phyloP scores from a whole-genome alignment of 2,329 filamentous ascomycete species.

The Anthostomella pinea region DNA sequence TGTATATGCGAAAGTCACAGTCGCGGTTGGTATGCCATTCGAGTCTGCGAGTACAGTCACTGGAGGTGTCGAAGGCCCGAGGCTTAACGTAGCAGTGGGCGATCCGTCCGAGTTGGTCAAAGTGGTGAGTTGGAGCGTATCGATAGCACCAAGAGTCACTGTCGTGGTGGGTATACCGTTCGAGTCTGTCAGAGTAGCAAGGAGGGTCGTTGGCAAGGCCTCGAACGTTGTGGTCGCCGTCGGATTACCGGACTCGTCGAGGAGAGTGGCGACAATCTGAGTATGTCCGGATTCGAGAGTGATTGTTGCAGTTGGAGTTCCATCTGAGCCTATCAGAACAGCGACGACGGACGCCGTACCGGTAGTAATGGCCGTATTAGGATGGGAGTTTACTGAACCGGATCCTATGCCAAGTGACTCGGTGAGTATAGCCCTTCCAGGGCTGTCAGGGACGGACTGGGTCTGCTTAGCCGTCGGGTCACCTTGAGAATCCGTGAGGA shows the following conservation, averaged over 20 bases:
- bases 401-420: too few relatives aligned
- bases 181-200: constrained; percentile 7
- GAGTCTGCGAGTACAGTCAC: constrained; percentile 3
- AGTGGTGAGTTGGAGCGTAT: constrained; percentile 2
- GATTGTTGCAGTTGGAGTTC: constrained; percentile 1
- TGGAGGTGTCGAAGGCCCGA: constrained; percentile 3
- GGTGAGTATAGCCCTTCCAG: too few relatives aligned
- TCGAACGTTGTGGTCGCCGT: too few relatives aligned
- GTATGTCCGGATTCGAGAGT: too few relatives aligned
- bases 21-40: neutral
- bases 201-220: too few relatives aligned
- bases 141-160: constrained; percentile 1
- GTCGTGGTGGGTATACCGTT: constrained; percentile 8
- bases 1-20: neutral
- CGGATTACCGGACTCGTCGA: too few relatives aligned
- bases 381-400: too few relatives aligned
- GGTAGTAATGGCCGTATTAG: too few relatives aligned
- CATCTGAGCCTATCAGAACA: constrained; percentile 1
- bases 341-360: constrained; percentile 4
- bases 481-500: too few relatives aligned
- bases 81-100: constrained; percentile 6
- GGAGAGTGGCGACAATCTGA: too few relatives aligned
- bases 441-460: too few relatives aligned
- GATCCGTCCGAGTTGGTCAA: constrained; percentile 4
- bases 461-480: too few relatives aligned